Evolutionary conservation across 768 basidiomycete species (phyloP).

Genomic region (Suillus clintonianus): DNA sequence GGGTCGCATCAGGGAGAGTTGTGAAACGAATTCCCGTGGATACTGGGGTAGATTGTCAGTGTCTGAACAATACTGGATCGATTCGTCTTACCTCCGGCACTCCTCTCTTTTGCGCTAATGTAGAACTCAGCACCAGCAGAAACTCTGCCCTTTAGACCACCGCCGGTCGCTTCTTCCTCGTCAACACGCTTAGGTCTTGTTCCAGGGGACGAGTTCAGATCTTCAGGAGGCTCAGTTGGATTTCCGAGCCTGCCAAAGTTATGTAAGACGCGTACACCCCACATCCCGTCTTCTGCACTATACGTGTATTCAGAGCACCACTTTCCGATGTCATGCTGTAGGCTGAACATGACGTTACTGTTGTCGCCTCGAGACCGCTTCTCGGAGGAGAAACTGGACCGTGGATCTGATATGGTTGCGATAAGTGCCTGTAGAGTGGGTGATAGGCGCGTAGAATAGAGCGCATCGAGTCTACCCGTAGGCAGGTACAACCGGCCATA

Average conservation of each 20-base stretch:
- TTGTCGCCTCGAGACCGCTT: conserved; percentile 44
- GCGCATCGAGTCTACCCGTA: conserved; percentile 82
- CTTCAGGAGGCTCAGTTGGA: conserved; percentile 38
- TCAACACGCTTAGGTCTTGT: conserved; percentile 77
- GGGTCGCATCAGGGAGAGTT: conserved; percentile 80
- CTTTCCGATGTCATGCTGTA: conserved; percentile 91
- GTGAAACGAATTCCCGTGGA: conserved; percentile 95
- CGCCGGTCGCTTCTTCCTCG: conserved; percentile 91
- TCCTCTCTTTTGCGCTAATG: conserved; percentile 89
- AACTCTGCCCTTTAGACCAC: conserved; percentile 86
- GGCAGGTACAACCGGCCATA: conserved; percentile 93
- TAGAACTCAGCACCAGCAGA: conserved; percentile 94
- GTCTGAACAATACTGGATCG: background rate
- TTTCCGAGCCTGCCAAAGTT: conserved; percentile 80
- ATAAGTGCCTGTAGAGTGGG: conserved; percentile 81
- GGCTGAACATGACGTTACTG: conserved; percentile 76
- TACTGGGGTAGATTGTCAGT: conserved; percentile 46
- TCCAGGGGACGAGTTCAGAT: conserved; percentile 21
- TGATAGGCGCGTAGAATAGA: conserved; percentile 82
- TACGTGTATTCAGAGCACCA: conserved; percentile 95
- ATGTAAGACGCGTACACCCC: conserved; percentile 83
- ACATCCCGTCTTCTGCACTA: conserved; percentile 94
- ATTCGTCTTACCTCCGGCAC: conserved; percentile 75
- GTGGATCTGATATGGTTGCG: conserved; percentile 83
- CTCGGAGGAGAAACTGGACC: conserved; percentile 46